A percentile compares a stretch with the other conserved stretches of the same genome.
These are phyloP conservation scores for Salvia sclarea DNA, from an alignment of 305 asterid species.

Conservation along the genomic window DNA sequence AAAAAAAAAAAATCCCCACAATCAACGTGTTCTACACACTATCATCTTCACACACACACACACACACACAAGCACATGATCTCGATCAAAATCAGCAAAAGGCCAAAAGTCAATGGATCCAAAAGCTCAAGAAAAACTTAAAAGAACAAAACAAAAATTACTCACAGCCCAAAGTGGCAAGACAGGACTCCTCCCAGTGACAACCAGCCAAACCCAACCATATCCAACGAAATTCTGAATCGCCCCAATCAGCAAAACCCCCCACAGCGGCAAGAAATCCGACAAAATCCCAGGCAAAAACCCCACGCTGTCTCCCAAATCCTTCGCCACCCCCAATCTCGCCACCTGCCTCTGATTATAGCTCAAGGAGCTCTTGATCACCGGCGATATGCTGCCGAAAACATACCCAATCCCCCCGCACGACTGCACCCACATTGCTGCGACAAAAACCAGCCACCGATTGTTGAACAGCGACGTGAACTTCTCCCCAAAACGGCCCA, in stretches of 20 bases:
- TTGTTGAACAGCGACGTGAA: slow-evolving; percentile 41
- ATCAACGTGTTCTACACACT: neutral
- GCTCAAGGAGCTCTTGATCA: slow-evolving; percentile 46
- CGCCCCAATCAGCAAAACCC: slow-evolving; percentile 52
- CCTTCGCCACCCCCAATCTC: slow-evolving; percentile 63
- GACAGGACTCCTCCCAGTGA: slow-evolving; percentile 48
- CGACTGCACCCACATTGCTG: slow-evolving; percentile 69
- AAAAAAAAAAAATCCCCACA: neutral
- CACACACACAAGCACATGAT: neutral
- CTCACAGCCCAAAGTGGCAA: slow-evolving; percentile 72
- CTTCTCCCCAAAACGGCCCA: slow-evolving; percentile 39
- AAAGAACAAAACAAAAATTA: neutral
- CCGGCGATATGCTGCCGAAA: slow-evolving; percentile 62
- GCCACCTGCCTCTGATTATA: slow-evolving; percentile 63
- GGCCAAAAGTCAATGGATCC: slow-evolving; percentile 16
- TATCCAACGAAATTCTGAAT: slow-evolving; percentile 61
- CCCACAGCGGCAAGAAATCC: slow-evolving; percentile 62
- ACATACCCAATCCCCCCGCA: slow-evolving; percentile 61
- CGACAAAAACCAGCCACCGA: slow-evolving; percentile 68
- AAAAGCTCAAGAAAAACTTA: neutral
- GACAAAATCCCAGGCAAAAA: slow-evolving; percentile 55
- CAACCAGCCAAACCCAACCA: slow-evolving; percentile 69
- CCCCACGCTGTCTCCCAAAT: slow-evolving; percentile 69
- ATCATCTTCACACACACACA: slow-evolving; percentile 1
- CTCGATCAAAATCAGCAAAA: slow-evolving; percentile 19